Evolutionary conservation across 306 rosid species (phyloP), one percentile per base, ranked within the genome.

Genomic region (Citrullus mucosospermus): DNA sequence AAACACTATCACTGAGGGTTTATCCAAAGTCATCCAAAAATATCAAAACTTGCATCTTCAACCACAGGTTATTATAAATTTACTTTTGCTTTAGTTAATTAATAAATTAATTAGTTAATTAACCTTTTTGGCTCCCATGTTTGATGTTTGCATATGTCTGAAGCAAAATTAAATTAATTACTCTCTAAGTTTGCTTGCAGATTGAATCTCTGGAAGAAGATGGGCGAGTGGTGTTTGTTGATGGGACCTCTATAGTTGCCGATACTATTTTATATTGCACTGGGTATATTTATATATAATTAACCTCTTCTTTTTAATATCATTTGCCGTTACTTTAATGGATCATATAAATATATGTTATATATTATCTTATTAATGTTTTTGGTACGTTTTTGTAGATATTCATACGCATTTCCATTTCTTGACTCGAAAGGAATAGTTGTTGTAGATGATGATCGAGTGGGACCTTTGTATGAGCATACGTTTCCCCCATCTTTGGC

Each of bases 351-450:
- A 1, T 7, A 43, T 22, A 43, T 43, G 44, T 41, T 41, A 8
- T 43, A 8, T 43, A 8, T 43, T 25, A 25, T 25, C 28, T 25
- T 25, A 25, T 25, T 1, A 25, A 25, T 25, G 28, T 0, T 25
- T 25, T 25, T 32, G 36, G 36, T 32, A 32, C 36, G 36, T 32
- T 32, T 32, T 32, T 39, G 80, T 78, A 94, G 98, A 88, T 95
- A 95, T 87, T 89, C 97, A 50, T 95, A 95, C 83, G 60, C 91
- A 53, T 95, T 95, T 67, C 98, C 98, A 70, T 95, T 91, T 83
- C 97, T 95, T 89, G 92, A 92, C 92, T 88, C 97, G 87, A 91
- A 92, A 91, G 98, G 91, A 87, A 87, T 87, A 88, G 97, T 92
- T 18, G 88, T 39, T 85, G 84, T 92, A 65, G 98, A 95, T 82